Conservation (phyloP, 2,329 filamentous ascomycete species). For the Didymella pomorum region DNA sequence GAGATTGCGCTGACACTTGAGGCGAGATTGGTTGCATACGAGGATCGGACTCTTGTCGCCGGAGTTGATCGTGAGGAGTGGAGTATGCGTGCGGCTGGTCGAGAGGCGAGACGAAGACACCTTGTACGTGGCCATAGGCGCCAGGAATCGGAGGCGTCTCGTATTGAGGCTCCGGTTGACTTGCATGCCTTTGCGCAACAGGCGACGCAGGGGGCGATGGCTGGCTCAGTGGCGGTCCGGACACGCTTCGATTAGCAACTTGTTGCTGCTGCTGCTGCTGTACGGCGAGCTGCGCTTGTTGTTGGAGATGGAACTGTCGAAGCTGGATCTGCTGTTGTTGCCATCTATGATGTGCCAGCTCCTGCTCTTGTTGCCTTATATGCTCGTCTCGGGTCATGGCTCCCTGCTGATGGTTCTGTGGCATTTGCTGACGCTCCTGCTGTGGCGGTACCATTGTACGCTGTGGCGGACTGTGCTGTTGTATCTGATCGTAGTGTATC, state of each 20-base stretch:
- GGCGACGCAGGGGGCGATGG: slow-evolving; percentile 21
- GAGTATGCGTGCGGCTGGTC: slow-evolving; percentile 27
- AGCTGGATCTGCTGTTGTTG: slow-evolving; percentile 22
- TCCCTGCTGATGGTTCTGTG: slow-evolving; percentile 15
- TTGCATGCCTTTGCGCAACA: slow-evolving; percentile 31
- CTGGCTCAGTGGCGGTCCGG: slow-evolving; percentile 28
- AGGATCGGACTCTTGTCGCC: slow-evolving; percentile 39
- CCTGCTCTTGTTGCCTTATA: slow-evolving; percentile 7
- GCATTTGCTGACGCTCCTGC: slow-evolving; percentile 9
- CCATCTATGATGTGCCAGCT: slow-evolving; percentile 20
- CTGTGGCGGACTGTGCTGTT: slow-evolving; percentile 15
- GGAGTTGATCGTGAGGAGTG: slow-evolving; percentile 24
- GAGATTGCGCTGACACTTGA: slow-evolving; percentile 44
- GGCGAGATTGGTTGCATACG: slow-evolving; percentile 44
- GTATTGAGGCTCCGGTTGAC: slow-evolving; percentile 44
- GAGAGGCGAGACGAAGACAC: slow-evolving; percentile 40
- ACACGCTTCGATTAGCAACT: slow-evolving; percentile 27
- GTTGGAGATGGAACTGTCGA: slow-evolving; percentile 18
- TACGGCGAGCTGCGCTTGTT: slow-evolving; percentile 13
- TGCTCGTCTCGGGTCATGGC: slow-evolving; percentile 14
- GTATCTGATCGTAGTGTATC: slow-evolving; percentile 19
- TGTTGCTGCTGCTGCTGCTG: slow-evolving; percentile 8
- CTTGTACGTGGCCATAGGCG: slow-evolving; percentile 45
- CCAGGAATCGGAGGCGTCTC: slow-evolving; percentile 49
- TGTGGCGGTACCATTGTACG: slow-evolving; percentile 7